Conservation (phyloP, 352 stramenopile species). For the Phytopythium aichiense region DNA sequence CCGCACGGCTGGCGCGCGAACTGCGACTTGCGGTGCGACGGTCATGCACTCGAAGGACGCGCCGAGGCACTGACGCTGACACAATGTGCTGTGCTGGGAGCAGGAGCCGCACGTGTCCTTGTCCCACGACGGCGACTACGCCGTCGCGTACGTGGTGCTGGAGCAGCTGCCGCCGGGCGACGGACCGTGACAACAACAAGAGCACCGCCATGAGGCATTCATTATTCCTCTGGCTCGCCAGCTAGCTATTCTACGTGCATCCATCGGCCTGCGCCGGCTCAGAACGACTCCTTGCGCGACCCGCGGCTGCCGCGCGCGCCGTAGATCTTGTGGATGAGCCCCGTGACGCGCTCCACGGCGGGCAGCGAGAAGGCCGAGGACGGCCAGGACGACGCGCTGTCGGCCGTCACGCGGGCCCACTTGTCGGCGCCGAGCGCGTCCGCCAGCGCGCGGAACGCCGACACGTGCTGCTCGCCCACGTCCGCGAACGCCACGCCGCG, state of each 20-base stretch:
- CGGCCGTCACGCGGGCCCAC: slow-evolving; percentile 38
- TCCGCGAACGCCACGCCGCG: slow-evolving; percentile 27
- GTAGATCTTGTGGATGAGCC: slow-evolving; percentile 65
- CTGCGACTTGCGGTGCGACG: slow-evolving; percentile 43
- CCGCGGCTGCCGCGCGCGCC: slow-evolving; percentile 32
- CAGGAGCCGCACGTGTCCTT: slow-evolving; percentile 68
- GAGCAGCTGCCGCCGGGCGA: slow-evolving; percentile 27
- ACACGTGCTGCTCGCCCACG: slow-evolving; percentile 28
- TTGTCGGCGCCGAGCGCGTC: slow-evolving; percentile 30
- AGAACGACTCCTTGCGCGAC: slow-evolving; percentile 55
- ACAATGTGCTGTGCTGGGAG: not conserved
- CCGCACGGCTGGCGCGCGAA: slow-evolving; percentile 39
- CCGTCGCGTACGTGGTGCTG: slow-evolving; percentile 73
- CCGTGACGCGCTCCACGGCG: slow-evolving; percentile 54
- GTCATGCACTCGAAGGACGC: not conserved
- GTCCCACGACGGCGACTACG: slow-evolving; percentile 82
- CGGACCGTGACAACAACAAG: not conserved
- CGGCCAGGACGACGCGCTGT: slow-evolving; percentile 23
- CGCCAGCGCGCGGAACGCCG: slow-evolving; percentile 43
- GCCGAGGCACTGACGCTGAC: not conserved
- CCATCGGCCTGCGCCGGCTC: not conserved
- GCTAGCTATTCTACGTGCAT: not conserved
- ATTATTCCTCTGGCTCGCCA: not conserved
- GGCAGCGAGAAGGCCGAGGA: slow-evolving; percentile 47
- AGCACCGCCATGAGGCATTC: not conserved